Evolutionary conservation across 805 yeast species (phyloP), one percentile per base, ranked within the genome.

Genomic region (Scheffersomyces spartinae): DNA sequence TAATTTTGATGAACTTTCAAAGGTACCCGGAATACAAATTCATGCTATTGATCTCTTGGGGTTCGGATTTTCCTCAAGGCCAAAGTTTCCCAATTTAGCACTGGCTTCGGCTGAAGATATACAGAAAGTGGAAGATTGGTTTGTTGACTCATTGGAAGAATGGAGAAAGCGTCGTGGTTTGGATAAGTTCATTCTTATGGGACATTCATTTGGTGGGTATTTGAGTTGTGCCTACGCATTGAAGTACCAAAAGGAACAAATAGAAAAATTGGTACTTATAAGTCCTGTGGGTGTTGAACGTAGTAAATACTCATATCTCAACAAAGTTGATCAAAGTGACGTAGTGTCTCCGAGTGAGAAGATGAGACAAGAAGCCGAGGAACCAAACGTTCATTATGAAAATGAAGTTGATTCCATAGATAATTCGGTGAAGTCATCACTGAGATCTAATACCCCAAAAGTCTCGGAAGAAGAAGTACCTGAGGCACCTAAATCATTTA

Each of bases 11-110:
- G 39, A 29, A 15, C 47, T 67, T 16, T 51, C 61, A 6, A 39
- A 55, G 4, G 52, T 76, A 7, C 70, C 71, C 2, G 75, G 79
- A 4, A 57, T 63, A 9, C 59, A 66, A 21, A 41, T 81, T 17
- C 84, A 75, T 45, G 74, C 83, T 0, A 56, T 81, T 13, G 94
- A 81, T 42, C 46, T 77, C 38, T 68, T 76, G 1, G 85, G 85
- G 4, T 74, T 74, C 49, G 88, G 88, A 1, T 52, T 76, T 7
- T 74, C 85, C 0, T 61, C 77, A 5, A 54, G 81, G 37, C 77
- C 77, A 2, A 36, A 47, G 7, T 61, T 48, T 31, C 67, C 67
- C 2, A 39, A 42, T 7, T 47, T 49, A 13, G 31, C 40, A 2
- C 13, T 36, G n/a, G 31, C 38, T 6, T 49, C 61, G 10, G 46